phyloP scores from a whole-genome alignment of 148 eudicot genomes.

The Rhododendron simsii region DNA sequence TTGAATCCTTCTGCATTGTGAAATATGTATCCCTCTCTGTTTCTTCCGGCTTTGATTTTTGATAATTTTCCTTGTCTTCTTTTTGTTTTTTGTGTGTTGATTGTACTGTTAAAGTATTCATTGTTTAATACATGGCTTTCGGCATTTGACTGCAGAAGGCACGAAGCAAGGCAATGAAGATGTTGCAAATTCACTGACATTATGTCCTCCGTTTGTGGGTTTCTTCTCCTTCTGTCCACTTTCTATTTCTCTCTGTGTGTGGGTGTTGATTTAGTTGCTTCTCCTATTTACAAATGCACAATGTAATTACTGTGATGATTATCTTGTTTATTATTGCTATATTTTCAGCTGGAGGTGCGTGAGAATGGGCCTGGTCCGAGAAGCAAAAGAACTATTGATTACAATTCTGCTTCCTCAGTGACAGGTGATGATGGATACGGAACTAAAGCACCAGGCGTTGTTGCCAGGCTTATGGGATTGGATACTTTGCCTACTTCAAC shows the following conservation, averaged over 20 bases:
- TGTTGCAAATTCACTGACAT: constrained; percentile 29
- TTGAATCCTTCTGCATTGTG: not conserved
- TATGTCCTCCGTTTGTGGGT: constrained; percentile 49
- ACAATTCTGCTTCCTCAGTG: constrained; percentile 37
- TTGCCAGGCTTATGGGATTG: constrained; percentile 98
- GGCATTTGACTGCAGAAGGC: constrained; percentile 35
- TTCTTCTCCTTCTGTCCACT: constrained; percentile 18
- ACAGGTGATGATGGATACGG: constrained; percentile 54
- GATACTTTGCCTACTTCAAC: constrained; percentile 72
- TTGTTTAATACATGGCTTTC: constrained; percentile 3
- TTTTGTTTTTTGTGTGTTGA: not conserved
- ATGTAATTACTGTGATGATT: not conserved
- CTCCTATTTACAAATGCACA: not conserved
- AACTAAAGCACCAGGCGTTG: constrained; percentile 81
- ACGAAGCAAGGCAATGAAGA: constrained; percentile 54
- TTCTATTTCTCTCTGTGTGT: not conserved
- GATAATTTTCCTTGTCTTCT: not conserved
- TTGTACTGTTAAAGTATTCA: not conserved
- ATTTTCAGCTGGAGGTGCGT: constrained; percentile 41
- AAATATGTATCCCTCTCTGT: not conserved
- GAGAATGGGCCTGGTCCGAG: constrained; percentile 39
- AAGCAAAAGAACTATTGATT: constrained; percentile 36
- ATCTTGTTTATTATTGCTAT: constrained; percentile 12
- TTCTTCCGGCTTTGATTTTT: not conserved
- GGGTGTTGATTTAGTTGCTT: not conserved